phyloP scores from a whole-genome alignment of 805 yeast species.

The Saccharomycopsis olivae region DNA sequence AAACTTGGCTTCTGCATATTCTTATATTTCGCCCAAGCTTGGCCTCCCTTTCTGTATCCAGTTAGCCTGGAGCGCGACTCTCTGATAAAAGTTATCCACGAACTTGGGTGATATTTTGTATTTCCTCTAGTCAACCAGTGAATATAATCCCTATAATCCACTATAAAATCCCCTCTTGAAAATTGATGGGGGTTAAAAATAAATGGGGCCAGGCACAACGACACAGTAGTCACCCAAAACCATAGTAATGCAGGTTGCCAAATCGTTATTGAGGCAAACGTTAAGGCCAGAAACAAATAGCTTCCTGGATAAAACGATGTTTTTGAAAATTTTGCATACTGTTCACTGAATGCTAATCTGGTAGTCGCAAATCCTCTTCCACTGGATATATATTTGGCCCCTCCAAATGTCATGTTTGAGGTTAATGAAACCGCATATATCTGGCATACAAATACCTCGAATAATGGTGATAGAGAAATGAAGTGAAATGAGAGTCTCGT shows the following conservation, averaged over 20 bases:
- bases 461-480: slow-evolving; percentile 64
- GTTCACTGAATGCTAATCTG: slow-evolving; percentile 63
- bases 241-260: slow-evolving; percentile 93
- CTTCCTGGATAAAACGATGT: slow-evolving; percentile 81
- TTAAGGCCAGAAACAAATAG: slow-evolving; percentile 59
- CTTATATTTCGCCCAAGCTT: background rate
- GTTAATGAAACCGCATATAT: slow-evolving; percentile 62
- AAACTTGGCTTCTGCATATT: slow-evolving; percentile 61
- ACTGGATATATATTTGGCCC: slow-evolving; percentile 79
- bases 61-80: slow-evolving; percentile 76
- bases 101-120: slow-evolving; percentile 78
- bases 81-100: slow-evolving; percentile 80
- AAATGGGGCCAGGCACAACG: slow-evolving; percentile 87
- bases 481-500: slow-evolving; percentile 62
- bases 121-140: slow-evolving; percentile 90
- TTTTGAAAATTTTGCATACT: slow-evolving; percentile 71
- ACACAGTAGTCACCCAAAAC: slow-evolving; percentile 93
- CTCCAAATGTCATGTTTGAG: slow-evolving; percentile 70
- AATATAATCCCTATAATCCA: slow-evolving; percentile 90
- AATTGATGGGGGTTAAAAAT: slow-evolving; percentile 97
- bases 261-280: slow-evolving; percentile 63
- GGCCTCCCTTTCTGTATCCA: slow-evolving; percentile 60
- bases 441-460: slow-evolving; percentile 77
- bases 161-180: slow-evolving; percentile 90
- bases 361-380: slow-evolving; percentile 84